Percentiles rank a stretch among this genome's conserved stretches.
These are phyloP conservation scores for Ceratocystis eucalypticola DNA, from an alignment of 2,329 filamentous ascomycete species.

Conservation along the genomic window DNA sequence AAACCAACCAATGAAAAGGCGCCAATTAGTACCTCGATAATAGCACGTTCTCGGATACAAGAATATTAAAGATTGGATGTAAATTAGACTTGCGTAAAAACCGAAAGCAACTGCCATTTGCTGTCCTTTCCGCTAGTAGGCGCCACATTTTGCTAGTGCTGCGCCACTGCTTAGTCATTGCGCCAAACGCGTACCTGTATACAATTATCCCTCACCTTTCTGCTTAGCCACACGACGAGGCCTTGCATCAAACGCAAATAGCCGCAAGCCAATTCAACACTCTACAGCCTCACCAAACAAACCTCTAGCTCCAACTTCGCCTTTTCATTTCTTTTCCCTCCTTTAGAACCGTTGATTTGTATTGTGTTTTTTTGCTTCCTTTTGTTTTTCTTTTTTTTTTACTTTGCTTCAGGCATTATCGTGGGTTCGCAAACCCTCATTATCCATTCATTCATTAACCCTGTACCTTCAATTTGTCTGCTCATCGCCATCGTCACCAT, in stretches of 20 bases:
- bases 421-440: not conserved
- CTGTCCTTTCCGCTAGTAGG: not conserved
- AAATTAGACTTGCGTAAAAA: not conserved
- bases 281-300: not conserved
- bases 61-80: not conserved
- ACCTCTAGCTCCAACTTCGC: not conserved
- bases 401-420: constrained; percentile 5
- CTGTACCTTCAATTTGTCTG: not conserved
- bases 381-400: not conserved
- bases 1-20: not conserved
- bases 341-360: constrained; percentile 2
- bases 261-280: not conserved
- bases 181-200: not conserved
- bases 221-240: constrained; percentile 1
- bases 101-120: not conserved
- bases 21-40: not conserved
- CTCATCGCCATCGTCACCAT: not conserved
- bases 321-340: constrained; percentile 8
- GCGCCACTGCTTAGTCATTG: constrained; percentile 5
- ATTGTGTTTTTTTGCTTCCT: not conserved
- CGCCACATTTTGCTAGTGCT: not conserved
- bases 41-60: too few relatives aligned
- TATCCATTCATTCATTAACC: constrained; percentile 8
- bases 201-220: constrained; percentile 1
- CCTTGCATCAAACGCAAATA: constrained; percentile 3